Base-by-base conservation (phyloP, 2,329 filamentous ascomycete species). In the Fusarium caatingaense region DNA sequence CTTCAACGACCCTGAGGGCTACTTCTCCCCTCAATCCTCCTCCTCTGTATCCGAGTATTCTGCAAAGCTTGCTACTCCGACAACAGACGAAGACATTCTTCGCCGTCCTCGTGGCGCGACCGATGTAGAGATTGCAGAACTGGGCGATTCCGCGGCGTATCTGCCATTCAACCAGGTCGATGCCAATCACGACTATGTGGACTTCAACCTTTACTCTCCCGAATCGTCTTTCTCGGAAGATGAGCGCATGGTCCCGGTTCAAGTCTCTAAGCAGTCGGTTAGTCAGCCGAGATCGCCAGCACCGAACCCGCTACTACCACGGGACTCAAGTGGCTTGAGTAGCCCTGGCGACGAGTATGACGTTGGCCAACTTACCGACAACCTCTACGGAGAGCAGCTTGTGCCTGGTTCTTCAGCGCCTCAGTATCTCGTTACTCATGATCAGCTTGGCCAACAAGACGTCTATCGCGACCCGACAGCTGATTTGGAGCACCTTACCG, bases 161-260 rank as follows among this genome's bases (percentile, higher is more conserved):
- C 62, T 76, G 46, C 74, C 74, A 44, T 75, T 69, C 60, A 61
- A 73, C 57, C 68, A 75, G 42, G 55, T 54, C 28, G 72, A 71
- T 60, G 57, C 60, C 56, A 61, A 66, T 49, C 46, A 73, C 65
- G 79, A 84, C 76, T 88, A 88, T 72, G 78, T 82, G 69, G 86
- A 88, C 79, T 88, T 88, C 79, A 85, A 83, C 73, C 82, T 88
- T 18, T 88, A 83, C 79, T 88, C 86, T 51, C 86, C 86, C 5
- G 77, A 78, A 23, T 82, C 84, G 20, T 80, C 78, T 63, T 82
- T 82, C 74, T 79, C 84, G 16, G 84, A 86, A 59, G 86, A 87
- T 62, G 86, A 88, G 46, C 79, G 71, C 15, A 79, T 80, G 75
- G 78, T 76, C 60, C 68, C 77, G 16, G 72, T 78, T 49, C 72